Base-by-base conservation (phyloP, 2,329 filamentous ascomycete species). In the Teratosphaeriaceae sp. region DNA sequence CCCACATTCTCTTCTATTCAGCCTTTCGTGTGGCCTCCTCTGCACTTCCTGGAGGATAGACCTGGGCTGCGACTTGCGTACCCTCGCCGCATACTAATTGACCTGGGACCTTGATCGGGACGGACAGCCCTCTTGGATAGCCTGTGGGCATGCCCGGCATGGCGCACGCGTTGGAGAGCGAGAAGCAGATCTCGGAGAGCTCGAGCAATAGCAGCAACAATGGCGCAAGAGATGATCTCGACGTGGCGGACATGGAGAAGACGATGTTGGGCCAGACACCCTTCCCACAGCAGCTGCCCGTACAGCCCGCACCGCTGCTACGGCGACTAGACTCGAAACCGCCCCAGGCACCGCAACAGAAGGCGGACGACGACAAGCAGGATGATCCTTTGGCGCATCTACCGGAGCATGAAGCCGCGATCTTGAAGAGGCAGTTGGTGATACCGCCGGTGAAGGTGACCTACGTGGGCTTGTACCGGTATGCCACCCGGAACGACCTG, bases 381-480 rank as follows among this genome's bases (percentile, higher is more conserved):
- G 51, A 57, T 11, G 62, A 66, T 50, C 54, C 56, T 1, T 60
- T 65, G 26, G 53, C 52, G 36, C 64, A 66, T 50, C 48, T 67
- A 13, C 63, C 65, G 8, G 60, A 63, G 29, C 58, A 65, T 30
- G 65, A 67, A 46, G 56, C 55, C 13, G 53, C 49, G 3, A 58
- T 67, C 19, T 29, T 67, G 20, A 51, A 52, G 45, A 56, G 53
- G 44, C 70, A 73, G 40, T 44, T 69, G 16, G 61, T 67, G 22
- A 65, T 66, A 15, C 69, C 69, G 1, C 57, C 59, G 1, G 56
- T 67, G 27, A 66, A 65, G 35, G 61, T 73, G 34, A 62, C 62
- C 2, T 72, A 69, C 42, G 42, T 50, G 13, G 52, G 54, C 30
- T 50, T 73, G 5, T 72, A 68, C 53, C 65, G 69, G 24, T 72